These are phyloP conservation scores for Phoma sp. DNA, from an alignment of 2,329 filamentous ascomycete species.

Conservation along the genomic window DNA sequence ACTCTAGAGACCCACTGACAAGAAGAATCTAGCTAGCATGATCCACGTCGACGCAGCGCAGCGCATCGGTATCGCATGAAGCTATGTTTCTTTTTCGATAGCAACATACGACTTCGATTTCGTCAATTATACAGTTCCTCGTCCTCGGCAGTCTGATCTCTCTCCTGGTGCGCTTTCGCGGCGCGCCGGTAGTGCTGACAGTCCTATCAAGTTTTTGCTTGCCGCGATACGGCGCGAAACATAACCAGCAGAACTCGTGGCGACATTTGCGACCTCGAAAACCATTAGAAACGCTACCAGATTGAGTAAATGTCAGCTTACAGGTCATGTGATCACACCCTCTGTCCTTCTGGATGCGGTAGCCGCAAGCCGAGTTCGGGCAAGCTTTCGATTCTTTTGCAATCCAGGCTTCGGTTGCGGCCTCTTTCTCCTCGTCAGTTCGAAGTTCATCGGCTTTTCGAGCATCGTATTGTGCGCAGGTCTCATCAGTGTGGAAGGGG, in stretches of 20 bases:
- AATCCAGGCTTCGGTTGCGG: neutral
- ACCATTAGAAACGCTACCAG: neutral
- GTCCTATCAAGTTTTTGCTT: neutral
- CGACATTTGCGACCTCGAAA: neutral
- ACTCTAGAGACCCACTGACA: too few species aligned
- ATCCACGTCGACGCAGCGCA: too few species aligned
- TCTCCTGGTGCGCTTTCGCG: too few species aligned
- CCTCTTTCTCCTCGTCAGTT: neutral
- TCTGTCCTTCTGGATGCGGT: neutral
- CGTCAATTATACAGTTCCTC: too few species aligned
- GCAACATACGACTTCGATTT: too few species aligned
- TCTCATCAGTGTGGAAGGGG: slow-evolving; percentile 13
- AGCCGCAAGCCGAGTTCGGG: neutral
- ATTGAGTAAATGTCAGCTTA: neutral
- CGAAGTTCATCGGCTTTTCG: neutral
- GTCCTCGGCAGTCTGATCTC: too few species aligned
- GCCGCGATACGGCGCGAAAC: neutral
- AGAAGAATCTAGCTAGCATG: too few species aligned
- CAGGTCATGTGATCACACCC: slow-evolving; percentile 4
- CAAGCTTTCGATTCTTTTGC: neutral
- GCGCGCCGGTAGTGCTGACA: neutral
- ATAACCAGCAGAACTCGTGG: neutral
- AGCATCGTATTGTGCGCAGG: slow-evolving; percentile 2
- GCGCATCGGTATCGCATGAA: too few species aligned
- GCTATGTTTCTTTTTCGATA: too few species aligned